phyloP scores from a whole-genome alignment of 352 stramenopile species.

The Phytophthora uliginosa region DNA sequence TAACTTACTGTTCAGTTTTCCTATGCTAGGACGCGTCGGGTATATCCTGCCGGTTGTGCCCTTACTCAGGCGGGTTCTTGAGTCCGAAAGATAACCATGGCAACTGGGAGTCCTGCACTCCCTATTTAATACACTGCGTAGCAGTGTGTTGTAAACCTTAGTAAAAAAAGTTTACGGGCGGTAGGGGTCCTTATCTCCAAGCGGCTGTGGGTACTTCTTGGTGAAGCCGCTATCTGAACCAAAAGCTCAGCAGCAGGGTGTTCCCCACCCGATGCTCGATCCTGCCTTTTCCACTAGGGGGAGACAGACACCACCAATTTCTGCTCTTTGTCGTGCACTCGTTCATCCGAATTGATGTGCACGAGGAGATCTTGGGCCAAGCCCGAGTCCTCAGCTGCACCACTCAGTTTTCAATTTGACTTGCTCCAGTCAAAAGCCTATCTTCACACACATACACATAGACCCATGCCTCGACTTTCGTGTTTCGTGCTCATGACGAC shows the following conservation, averaged over 20 bases:
- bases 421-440: slow-evolving; percentile 15
- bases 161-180: slow-evolving; percentile 12
- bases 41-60: too few species aligned
- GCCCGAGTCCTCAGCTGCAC: background rate
- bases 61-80: too few species aligned
- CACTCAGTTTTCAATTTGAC: slow-evolving; percentile 29
- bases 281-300: slow-evolving; percentile 6
- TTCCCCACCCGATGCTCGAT: slow-evolving; percentile 15
- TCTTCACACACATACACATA: background rate
- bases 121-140: background rate
- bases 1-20: background rate
- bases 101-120: background rate
- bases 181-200: slow-evolving; percentile 18
- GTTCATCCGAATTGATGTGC: slow-evolving; percentile 13
- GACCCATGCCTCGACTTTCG: slow-evolving; percentile 10
- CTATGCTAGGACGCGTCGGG: too few species aligned
- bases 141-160: background rate
- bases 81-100: background rate
- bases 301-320: slow-evolving; percentile 11
- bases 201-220: slow-evolving; percentile 10
- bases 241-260: slow-evolving; percentile 15
- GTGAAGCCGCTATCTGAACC: background rate
- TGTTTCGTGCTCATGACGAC: slow-evolving; percentile 16
- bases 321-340: slow-evolving; percentile 14
- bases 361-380: background rate